Evolutionary conservation across 1,139 yeast species (phyloP).

Genomic region (Diutina siamensis): DNA sequence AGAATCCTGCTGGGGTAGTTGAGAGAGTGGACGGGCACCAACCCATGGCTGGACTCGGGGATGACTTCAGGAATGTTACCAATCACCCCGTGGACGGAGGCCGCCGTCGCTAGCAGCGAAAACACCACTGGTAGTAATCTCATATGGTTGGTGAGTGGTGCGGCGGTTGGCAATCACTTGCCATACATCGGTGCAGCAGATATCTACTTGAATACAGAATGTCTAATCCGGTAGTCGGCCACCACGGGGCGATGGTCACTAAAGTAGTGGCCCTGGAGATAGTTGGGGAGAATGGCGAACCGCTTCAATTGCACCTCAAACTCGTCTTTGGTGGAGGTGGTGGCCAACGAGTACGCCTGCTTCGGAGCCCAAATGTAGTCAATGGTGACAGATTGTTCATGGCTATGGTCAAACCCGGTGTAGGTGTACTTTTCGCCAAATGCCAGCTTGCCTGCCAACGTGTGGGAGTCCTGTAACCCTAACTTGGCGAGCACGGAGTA

Average conservation of each 20-base stretch:
- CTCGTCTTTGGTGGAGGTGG: no score
- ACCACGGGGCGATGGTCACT: constrained; percentile 18
- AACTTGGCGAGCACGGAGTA: constrained; percentile 14
- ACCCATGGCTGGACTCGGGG: neutral
- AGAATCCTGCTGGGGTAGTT: neutral
- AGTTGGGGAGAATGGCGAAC: constrained; percentile 14
- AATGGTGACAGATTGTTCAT: constrained; percentile 13
- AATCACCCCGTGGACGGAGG: neutral
- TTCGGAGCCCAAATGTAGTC: constrained; percentile 16
- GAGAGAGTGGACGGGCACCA: neutral
- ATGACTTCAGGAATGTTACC: neutral
- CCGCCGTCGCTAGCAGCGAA: neutral
- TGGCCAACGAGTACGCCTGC: constrained; percentile 8
- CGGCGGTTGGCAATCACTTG: no score
- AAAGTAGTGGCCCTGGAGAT: constrained; percentile 11
- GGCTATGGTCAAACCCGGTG: constrained; percentile 13
- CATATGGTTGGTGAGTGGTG: no score
- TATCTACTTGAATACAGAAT: neutral
- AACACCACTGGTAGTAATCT: no score
- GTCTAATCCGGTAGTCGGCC: constrained; percentile 11
- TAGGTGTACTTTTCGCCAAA: constrained; percentile 14
- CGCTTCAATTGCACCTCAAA: constrained; percentile 7
- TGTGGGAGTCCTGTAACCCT: constrained; percentile 14
- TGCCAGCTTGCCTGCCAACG: constrained; percentile 8
- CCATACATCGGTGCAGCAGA: neutral